Conservation (phyloP, 2,329 filamentous ascomycete species). For the Colletotrichum camelliae region DNA sequence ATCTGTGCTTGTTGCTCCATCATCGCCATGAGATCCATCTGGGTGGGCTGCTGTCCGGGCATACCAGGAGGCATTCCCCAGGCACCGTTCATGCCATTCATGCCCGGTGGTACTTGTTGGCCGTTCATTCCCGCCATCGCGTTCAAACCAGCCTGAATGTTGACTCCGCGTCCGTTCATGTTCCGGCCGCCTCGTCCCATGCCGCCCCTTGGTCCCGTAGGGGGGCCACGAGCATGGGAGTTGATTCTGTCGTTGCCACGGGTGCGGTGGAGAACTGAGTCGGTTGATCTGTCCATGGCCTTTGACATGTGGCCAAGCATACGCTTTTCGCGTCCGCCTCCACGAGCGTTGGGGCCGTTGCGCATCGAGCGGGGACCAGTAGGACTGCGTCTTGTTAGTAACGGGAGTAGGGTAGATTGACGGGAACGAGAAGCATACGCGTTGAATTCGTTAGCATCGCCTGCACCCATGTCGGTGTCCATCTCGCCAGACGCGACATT, state of each 20-base stretch:
- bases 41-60: conserved; percentile 48
- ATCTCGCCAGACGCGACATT: conserved; percentile 47
- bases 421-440: conserved; percentile 54
- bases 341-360: conserved; percentile 63
- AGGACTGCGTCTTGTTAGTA: conserved; percentile 68
- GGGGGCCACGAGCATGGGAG: conserved; percentile 72
- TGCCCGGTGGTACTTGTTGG: conserved; percentile 36
- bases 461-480: conserved; percentile 77
- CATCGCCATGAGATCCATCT: conserved; percentile 72
- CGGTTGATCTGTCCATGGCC: conserved; percentile 77
- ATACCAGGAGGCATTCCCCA: conserved; percentile 47
- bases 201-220: conserved; percentile 72
- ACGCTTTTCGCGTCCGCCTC: conserved; percentile 74
- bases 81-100: conserved; percentile 39
- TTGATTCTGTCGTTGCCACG: conserved; percentile 82
- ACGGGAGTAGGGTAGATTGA: conserved; percentile 7
- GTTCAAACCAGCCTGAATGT: conserved; percentile 55
- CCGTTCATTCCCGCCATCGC: conserved; percentile 40
- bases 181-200: conserved; percentile 53
- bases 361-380: conserved; percentile 97
- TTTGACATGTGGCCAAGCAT: conserved; percentile 87
- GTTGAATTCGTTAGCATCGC: conserved; percentile 55
- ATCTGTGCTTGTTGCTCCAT: conserved; percentile 87
- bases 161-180: conserved; percentile 56
- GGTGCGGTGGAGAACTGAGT: conserved; percentile 81